These are phyloP conservation scores for Heteromeles arbutifolia DNA, from an alignment of 306 rosid species.

Conservation along the genomic window DNA sequence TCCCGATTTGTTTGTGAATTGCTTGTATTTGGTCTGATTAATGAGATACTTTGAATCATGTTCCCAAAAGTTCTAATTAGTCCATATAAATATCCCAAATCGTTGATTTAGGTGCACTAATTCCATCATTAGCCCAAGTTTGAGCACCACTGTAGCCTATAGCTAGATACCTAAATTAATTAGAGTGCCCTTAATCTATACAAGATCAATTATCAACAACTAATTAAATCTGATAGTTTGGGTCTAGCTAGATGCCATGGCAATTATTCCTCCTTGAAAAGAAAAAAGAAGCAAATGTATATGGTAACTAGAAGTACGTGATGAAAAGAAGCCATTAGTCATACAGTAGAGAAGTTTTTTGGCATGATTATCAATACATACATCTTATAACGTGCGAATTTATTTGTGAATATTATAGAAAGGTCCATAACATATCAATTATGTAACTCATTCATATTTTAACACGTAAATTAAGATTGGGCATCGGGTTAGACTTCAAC, in stretches of 20 bases:
- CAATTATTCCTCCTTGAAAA: neutral
- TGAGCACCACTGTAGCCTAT: neutral
- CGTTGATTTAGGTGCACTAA: neutral
- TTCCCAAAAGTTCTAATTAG: neutral
- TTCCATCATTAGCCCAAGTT: neutral
- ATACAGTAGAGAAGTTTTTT: too few relatives aligned
- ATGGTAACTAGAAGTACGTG: neutral
- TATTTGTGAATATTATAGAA: too few relatives aligned
- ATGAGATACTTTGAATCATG: neutral
- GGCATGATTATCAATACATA: too few relatives aligned
- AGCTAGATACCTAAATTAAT: neutral
- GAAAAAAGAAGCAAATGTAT: neutral
- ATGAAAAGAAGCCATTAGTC: neutral
- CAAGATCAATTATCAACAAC: neutral
- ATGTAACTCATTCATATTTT: too few relatives aligned
- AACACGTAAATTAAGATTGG: too few relatives aligned
- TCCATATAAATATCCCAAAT: neutral
- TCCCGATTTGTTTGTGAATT: neutral
- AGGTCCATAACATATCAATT: too few relatives aligned
- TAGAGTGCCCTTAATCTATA: neutral
- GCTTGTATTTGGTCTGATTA: neutral
- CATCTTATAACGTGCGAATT: too few relatives aligned
- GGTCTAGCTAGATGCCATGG: neutral
- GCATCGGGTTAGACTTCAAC: too few relatives aligned
- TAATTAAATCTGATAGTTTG: neutral